These are phyloP conservation scores for Nigrospora osmanthi DNA, from an alignment of 2,329 filamentous ascomycete genomes.

Conservation along the genomic window DNA sequence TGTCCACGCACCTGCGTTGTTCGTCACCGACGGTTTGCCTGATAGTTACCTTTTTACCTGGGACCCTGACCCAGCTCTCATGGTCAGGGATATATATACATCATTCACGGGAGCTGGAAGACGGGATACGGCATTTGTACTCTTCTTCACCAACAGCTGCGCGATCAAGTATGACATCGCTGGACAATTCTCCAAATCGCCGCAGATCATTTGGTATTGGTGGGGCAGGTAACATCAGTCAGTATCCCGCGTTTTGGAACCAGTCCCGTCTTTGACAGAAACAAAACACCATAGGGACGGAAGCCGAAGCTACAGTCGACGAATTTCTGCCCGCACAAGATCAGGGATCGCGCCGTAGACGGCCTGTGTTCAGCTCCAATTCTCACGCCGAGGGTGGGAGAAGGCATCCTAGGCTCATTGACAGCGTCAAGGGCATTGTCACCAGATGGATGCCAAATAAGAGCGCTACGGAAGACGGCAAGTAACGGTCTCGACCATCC, in stretches of 20 bases:
- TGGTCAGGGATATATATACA: background rate
- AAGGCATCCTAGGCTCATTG: background rate
- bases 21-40: background rate
- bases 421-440: background rate
- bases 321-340: background rate
- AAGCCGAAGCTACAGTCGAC: background rate
- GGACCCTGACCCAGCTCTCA: background rate
- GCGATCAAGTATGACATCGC: background rate
- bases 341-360: background rate
- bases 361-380: background rate
- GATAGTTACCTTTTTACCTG: background rate
- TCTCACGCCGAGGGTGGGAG: background rate
- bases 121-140: background rate
- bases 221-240: conserved; percentile 1
- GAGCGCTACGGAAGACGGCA: too few species aligned
- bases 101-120: background rate
- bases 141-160: background rate
- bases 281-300: background rate
- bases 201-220: background rate
- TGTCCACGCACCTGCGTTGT: too few species aligned
- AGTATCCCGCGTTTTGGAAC: background rate
- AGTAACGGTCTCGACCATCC: too few species aligned
- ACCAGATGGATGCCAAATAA: background rate
- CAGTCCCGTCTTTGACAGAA: too few species aligned
- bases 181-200: background rate